These are phyloP conservation scores for Calonectria hongkongensis DNA, from an alignment of 2,329 filamentous ascomycete species.

Conservation along the genomic window DNA sequence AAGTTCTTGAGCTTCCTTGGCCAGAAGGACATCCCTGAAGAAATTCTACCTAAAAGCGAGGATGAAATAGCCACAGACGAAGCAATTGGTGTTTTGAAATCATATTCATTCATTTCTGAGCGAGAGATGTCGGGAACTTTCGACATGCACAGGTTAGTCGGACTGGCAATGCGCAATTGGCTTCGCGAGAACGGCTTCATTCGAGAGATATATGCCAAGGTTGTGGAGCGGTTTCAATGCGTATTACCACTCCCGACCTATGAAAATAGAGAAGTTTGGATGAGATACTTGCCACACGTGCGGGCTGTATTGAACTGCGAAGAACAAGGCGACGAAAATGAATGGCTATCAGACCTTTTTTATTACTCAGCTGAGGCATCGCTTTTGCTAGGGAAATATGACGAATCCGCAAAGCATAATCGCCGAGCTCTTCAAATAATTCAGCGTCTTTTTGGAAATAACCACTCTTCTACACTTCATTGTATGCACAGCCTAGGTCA, in stretches of 20 bases:
- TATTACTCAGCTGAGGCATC: too few relatives aligned
- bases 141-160: constrained; percentile 59
- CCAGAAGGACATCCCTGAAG: constrained; percentile 55
- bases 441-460: too few relatives aligned
- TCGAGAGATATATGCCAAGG: constrained; percentile 8
- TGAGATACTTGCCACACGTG: constrained; percentile 51
- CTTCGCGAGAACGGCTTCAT: constrained; percentile 42
- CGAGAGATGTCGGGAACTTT: constrained; percentile 24
- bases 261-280: constrained; percentile 48
- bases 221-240: constrained; percentile 38
- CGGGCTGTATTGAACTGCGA: constrained; percentile 31
- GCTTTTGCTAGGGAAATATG: too few relatives aligned
- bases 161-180: constrained; percentile 56
- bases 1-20: constrained; percentile 56
- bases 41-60: constrained; percentile 48
- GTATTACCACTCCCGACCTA: constrained; percentile 42
- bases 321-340: background rate
- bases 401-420: too few relatives aligned
- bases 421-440: too few relatives aligned
- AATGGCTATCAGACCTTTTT: too few relatives aligned
- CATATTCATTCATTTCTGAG: constrained; percentile 57
- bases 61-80: constrained; percentile 44
- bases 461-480: too few relatives aligned
- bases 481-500: too few relatives aligned
- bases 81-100: constrained; percentile 53